Evolutionary conservation across 176 grass and related monocot genomes (phyloP), one percentile per base, ranked within the genome.

Genomic region (Aegilops bicornis): DNA sequence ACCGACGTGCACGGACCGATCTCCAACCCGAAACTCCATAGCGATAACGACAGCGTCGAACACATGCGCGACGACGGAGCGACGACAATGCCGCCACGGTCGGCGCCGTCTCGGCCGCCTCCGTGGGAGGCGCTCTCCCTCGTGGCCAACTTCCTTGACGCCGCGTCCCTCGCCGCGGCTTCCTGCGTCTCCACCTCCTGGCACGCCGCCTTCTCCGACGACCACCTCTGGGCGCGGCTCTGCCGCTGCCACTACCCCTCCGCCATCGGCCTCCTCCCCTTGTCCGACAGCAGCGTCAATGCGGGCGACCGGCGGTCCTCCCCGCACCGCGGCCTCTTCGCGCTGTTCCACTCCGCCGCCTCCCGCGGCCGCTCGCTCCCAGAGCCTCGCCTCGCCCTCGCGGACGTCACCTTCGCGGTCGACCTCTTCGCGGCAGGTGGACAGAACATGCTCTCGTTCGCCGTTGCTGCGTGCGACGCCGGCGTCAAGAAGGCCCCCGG

Each of bases 101-200:
- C 40, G 43, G 4, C 40, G 54, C 74, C 23, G 9, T 6, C 24
- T 0, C 12, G 6, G 12, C 15, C 36, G 5, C 86, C 81, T 3
- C 86, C 88, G 62, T 95, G 96, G 96, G 88, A 85, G 62, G 88
- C 81, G 64, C 63, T 92, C 27, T 70, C 73, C 8, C 80, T 93
- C 24, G 37, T 93, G 4, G 82, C 83, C 39, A 86, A 81, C 30
- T 81, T 85, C 68, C 83, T 95, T 23, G 87, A 95, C n/a, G 89
- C 89, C 59, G 64, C 87, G 48, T 88, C 91, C 15, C 93, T 98
- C 10, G 87, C 85, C 11, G 35, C 54, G 64, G 93, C 91, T 19
- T 95, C 85, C 73, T 95, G 91, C 60, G 91, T 93, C 52, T 95
- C 91, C 89, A 91, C 82, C 31, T 83, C 87, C 17, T 98, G 95